phyloP scores from a whole-genome alignment of 805 yeast genomes.

The Starmerella powellii region DNA sequence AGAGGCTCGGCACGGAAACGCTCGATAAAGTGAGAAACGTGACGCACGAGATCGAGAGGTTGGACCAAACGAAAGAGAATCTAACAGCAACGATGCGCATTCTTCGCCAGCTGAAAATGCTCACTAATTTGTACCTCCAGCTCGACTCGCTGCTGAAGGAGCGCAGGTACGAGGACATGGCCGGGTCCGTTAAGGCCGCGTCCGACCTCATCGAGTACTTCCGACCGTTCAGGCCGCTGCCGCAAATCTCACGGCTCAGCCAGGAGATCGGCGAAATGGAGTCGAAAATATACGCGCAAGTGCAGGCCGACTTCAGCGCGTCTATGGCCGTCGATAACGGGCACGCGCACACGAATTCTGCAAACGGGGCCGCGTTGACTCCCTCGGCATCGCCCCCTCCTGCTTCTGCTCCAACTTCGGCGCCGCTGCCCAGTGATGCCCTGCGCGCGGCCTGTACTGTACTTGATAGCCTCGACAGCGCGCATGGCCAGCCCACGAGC shows the following conservation, averaged over 20 bases:
- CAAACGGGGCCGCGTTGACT: too few relatives aligned
- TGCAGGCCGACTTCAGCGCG: constrained; percentile 53
- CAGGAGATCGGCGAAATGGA: constrained; percentile 49
- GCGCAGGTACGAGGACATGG: constrained; percentile 43
- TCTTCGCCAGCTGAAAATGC: constrained; percentile 74
- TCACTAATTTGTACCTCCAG: constrained; percentile 59
- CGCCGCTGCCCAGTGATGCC: constrained; percentile 5
- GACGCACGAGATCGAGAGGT: constrained; percentile 63
- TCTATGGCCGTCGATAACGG: constrained; percentile 17
- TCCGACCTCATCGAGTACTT: constrained; percentile 60
- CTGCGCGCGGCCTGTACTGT: constrained; percentile 51
- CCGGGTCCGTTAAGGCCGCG: constrained; percentile 54
- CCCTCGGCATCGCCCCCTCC: neutral
- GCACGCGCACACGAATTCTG: too few relatives aligned
- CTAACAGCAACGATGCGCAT: constrained; percentile 75
- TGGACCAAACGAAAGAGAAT: constrained; percentile 77
- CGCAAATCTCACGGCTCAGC: constrained; percentile 59
- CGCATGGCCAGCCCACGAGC: constrained; percentile 36
- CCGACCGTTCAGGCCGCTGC: constrained; percentile 69
- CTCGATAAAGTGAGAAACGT: constrained; percentile 30
- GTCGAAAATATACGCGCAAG: constrained; percentile 50
- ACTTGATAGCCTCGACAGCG: constrained; percentile 41
- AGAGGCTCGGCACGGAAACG: constrained; percentile 16
- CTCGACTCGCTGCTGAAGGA: constrained; percentile 38
- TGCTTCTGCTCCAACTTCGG: neutral